Percentiles rank a stretch among this genome's conserved stretches.
Conservation (phyloP, 805 yeast species). For the Pichia rugopelliculosa region DNA sequence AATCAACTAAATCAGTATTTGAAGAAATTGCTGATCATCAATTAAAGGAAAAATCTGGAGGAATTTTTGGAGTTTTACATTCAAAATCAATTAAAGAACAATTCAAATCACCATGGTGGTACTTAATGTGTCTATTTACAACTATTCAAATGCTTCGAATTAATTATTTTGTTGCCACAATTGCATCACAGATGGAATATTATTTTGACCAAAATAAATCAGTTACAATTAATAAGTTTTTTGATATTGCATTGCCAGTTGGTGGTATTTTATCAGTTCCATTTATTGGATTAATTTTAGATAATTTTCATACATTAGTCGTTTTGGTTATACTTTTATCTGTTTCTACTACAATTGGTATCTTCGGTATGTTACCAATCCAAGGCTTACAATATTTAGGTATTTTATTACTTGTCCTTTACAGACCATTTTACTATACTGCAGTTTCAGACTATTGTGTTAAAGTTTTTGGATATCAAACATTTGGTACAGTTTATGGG, state of each 20-base stretch:
- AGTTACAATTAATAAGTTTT: conserved; percentile 55
- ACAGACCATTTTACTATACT: conserved; percentile 89
- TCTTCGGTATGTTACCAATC: conserved; percentile 54
- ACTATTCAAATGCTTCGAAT: conserved; percentile 86
- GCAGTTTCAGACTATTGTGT: conserved; percentile 88
- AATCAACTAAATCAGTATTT: conserved; percentile 45
- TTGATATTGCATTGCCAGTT: conserved; percentile 79
- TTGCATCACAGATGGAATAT: conserved; percentile 73
- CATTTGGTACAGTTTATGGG: conserved; percentile 91
- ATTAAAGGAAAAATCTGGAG: conserved; percentile 47
- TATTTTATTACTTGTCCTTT: conserved; percentile 63
- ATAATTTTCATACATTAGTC: conserved; percentile 57
- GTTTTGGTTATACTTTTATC: conserved; percentile 45
- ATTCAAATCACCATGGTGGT: conserved; percentile 61
- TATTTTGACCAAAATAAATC: conserved; percentile 54
- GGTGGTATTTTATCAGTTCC: conserved; percentile 89
- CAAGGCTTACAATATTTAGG: conserved; percentile 55
- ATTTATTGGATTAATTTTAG: conserved; percentile 72
- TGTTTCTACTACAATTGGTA: conserved; percentile 58
- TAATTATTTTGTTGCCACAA: conserved; percentile 88
- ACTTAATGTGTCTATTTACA: conserved; percentile 69
- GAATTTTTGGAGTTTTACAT: conserved; percentile 76
- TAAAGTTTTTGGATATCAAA: conserved; percentile 86
- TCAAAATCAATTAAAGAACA: conserved; percentile 38
- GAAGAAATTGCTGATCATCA: conserved; percentile 60